Base-by-base conservation (phyloP, 2,329 filamentous ascomycete species). In the Calonectria hawksworthii region DNA sequence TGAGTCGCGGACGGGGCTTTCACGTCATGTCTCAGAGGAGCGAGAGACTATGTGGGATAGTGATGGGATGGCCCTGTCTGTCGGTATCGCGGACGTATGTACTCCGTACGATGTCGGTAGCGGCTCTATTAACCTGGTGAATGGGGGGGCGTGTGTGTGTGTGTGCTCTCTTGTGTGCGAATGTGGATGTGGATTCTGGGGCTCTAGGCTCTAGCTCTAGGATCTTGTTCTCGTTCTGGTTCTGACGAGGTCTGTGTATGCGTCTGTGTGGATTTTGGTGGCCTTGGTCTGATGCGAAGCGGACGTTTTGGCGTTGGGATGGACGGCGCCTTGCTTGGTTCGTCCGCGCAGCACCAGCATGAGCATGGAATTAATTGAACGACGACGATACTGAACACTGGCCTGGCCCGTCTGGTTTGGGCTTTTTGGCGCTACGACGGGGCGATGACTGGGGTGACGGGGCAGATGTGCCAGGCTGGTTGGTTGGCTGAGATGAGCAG, bases 21-120 rank as follows among this genome's bases (percentile, higher is more conserved):
- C 83, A 81, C 80, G 83, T 77, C 84, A 85, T 78, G 80, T 77
- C 82, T 81, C 66, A 80, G 66, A 64, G 50, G 50, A 61, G 70
- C 56, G 64, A 28, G 63, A 63, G 21, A n/a, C 61, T 65, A 65
- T 66, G 56, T 30, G 51, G 64, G 64, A 75, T 67, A 69, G 44
- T 56, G 69, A 26, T 52, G 52, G 69, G 72, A 71, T 73, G 75
- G 78, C 77, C 75, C 54, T 78, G 76, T 75, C 74, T 79, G 70
- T 70, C 67, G 74, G 75, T 59, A 71, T 68, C 70, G 64, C 54
- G 51, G 47, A 68, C 52, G 59, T 61, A 54, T 67, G 64, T 67
- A 67, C 64, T 38, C n/a, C 30, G 47, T 51, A 67, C 64, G 64
- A 63, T 51, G 23, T 23, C 44, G 41, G 54, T 59, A 51, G 52